These are phyloP conservation scores for Aspergillus persii DNA, from an alignment of 2,329 filamentous ascomycete genomes.

Conservation along the genomic window DNA sequence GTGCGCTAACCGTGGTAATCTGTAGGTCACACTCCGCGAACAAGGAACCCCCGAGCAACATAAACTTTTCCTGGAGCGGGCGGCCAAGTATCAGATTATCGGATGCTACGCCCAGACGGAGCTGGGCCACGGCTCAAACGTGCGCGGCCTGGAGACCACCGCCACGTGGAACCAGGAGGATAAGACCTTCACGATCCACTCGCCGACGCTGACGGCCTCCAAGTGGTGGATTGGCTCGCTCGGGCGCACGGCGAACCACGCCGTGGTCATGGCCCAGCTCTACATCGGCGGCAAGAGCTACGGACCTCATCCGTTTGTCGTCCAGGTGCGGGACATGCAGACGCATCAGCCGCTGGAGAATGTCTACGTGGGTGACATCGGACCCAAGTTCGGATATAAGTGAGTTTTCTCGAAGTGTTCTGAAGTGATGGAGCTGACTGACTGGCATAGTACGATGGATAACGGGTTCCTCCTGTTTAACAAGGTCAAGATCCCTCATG, in stretches of 20 bases:
- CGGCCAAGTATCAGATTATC: slow-evolving; percentile 68
- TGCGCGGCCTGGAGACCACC: slow-evolving; percentile 68
- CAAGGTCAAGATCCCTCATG: slow-evolving; percentile 70
- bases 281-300: slow-evolving; percentile 65
- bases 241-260: slow-evolving; percentile 72
- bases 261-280: slow-evolving; percentile 76
- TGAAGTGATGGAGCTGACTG: background rate
- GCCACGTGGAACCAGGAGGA: slow-evolving; percentile 71
- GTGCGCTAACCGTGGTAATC: slow-evolving; percentile 9
- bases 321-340: slow-evolving; percentile 68
- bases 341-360: slow-evolving; percentile 68
- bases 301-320: slow-evolving; percentile 75
- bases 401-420: slow-evolving; percentile 24
- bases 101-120: slow-evolving; percentile 82
- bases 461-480: slow-evolving; percentile 79
- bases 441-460: slow-evolving; percentile 62
- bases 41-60: slow-evolving; percentile 73
- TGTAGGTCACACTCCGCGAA: slow-evolving; percentile 64
- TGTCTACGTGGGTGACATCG: slow-evolving; percentile 75
- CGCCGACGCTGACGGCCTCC: slow-evolving; percentile 68
- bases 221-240: slow-evolving; percentile 87
- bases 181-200: slow-evolving; percentile 73
- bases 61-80: slow-evolving; percentile 67
- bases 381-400: slow-evolving; percentile 76
- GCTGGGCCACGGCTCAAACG: slow-evolving; percentile 75